Evolutionary conservation across 2,329 filamentous ascomycete genomes (phyloP).

Genomic region (Colletotrichum acutatum): DNA sequence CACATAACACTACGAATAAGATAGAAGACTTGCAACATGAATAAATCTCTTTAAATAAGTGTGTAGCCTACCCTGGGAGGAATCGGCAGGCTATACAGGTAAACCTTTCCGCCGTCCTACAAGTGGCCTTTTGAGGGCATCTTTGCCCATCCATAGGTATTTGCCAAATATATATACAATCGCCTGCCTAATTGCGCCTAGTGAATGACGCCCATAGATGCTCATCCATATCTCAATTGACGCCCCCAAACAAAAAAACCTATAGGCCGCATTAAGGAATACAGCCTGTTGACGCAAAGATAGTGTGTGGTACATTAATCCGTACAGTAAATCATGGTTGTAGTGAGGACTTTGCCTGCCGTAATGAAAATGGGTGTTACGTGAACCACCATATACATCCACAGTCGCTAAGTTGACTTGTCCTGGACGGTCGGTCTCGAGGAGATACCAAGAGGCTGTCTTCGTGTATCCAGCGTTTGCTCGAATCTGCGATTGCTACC

Average conservation of each 20-base stretch:
- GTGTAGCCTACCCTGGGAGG: not conserved
- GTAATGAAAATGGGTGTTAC: conserved; percentile 37
- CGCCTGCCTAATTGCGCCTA: conserved; percentile 13
- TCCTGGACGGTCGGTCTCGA: conserved; percentile 21
- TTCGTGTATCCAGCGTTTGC: conserved; percentile 29
- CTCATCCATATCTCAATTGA: conserved; percentile 9
- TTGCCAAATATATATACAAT: conserved; percentile 25
- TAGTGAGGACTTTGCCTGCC: not conserved
- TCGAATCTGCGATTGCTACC: conserved; percentile 26
- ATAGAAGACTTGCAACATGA: conserved; percentile 5
- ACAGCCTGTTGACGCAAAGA: not conserved
- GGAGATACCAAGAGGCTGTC: conserved; percentile 22
- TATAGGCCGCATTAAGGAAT: not conserved
- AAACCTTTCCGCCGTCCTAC: not conserved
- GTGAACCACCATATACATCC: conserved; percentile 65
- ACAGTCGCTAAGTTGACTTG: conserved; percentile 58
- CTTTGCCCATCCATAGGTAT: conserved; percentile 9
- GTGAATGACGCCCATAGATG: conserved; percentile 8
- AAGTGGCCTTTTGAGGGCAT: not conserved
- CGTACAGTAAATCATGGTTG: not conserved
- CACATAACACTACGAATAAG: conserved; percentile 9
- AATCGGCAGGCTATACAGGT: not conserved
- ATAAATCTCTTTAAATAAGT: not conserved
- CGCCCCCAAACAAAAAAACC: not conserved
- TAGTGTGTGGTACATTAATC: conserved; percentile 9